A percentile compares a stretch with the other conserved stretches of the same genome.
Conservation (phyloP, 345 rosid species). For the Pistacia vera region DNA sequence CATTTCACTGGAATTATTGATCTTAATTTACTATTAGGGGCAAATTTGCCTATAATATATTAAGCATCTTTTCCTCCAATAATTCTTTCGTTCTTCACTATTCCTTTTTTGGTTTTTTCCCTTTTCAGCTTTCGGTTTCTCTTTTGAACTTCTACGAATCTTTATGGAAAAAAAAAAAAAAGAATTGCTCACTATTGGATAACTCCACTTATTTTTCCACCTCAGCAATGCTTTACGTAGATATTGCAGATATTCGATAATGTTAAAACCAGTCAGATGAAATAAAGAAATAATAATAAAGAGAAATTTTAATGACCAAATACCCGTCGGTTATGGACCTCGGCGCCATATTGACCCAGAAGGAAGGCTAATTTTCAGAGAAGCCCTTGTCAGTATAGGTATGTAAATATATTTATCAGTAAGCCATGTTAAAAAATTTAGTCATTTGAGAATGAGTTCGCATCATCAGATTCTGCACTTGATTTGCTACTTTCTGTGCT, state of each 20-base stretch:
- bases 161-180: not conserved
- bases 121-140: constrained; percentile 22
- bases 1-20: too few species aligned
- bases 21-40: too few species aligned
- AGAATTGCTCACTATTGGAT: constrained; percentile 22
- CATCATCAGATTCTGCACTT: not conserved
- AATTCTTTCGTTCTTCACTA: too few species aligned
- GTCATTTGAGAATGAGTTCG: not conserved
- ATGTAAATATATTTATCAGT: too few species aligned
- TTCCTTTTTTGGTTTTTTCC: not conserved
- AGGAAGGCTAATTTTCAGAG: not conserved
- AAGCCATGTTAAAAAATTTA: too few species aligned
- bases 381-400: not conserved
- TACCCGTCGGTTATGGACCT: not conserved
- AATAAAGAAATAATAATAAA: not conserved
- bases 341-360: not conserved
- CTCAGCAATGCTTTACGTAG: constrained; percentile 10
- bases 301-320: not conserved
- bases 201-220: constrained; percentile 28
- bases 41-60: not conserved
- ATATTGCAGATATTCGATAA: not conserved
- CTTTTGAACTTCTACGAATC: constrained; percentile 32
- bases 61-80: not conserved
- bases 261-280: not conserved
- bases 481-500: not conserved